Evolutionary conservation across 129 eudicot species (phyloP), one percentile per base, ranked within the genome.

Genomic region (Dittrichia graveolens): DNA sequence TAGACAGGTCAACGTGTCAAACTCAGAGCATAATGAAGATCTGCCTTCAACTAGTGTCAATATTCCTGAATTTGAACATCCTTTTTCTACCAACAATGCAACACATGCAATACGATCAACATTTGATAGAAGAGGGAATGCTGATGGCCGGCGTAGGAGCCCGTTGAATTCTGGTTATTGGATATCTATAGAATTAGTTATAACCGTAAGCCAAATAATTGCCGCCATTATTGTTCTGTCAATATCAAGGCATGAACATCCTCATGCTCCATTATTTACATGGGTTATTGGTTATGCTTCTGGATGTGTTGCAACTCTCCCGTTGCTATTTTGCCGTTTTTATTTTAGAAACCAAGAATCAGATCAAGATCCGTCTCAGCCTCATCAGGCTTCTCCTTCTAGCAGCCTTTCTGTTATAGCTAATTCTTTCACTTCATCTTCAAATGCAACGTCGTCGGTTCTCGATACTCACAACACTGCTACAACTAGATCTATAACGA

Each of bases 261-360:
- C 98, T 53, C 96, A 61, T 68, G 86, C 98, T 60, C 98, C 98
- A 3, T 75, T 93, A 82, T 79, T 72, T 78, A 72, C 83, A 58
- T 93, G 98, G 98, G 78, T 93, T 72, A 80, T 92, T 64, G 98
- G 96, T 42, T 93, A 93, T 84, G 91, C 96, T 31, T 83, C 91
- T 31, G 98, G 98, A 35, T 93, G 98, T 75, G 81, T 85, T 35
- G 98, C 96, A 10, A 85, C 87, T 38, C 92, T 93, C 45, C 98
- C 98, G 53, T 94, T 93, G 78, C 83, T 93, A 11, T 85, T 87
- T 67, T 93, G 92, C 92, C 96, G 98, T 47, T 93, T 49, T 82
- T 80, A 68, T 74, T 79, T 82, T 75, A 89, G 96, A 7, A 89
- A 93, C 69, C 95, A 89, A 44, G 78, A 69, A 42, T 57, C 90